Evolutionary conservation across 2,329 filamentous ascomycete species (phyloP).

Genomic region (Colletotrichum euphorbiae): DNA sequence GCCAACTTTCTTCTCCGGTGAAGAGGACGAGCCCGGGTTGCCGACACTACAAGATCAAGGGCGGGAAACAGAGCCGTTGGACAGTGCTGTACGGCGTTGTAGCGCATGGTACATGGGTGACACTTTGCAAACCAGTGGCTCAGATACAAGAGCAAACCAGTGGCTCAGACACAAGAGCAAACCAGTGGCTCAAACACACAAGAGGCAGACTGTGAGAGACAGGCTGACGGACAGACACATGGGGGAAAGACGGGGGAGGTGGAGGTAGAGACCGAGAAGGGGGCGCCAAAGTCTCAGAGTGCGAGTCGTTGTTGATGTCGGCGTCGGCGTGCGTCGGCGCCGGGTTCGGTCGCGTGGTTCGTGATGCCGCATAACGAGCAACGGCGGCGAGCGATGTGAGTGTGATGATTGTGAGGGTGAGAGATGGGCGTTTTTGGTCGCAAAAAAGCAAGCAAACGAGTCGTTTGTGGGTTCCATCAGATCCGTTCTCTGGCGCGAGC

Average conservation of each 20-base stretch:
- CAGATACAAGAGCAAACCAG: neutral
- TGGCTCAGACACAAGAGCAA: neutral
- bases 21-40: neutral
- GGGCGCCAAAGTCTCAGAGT: conserved; percentile 8
- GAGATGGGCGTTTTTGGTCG: neutral
- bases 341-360: conserved; percentile 12
- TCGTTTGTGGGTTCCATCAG: conserved; percentile 17
- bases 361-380: conserved; percentile 1
- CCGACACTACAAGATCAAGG: neutral
- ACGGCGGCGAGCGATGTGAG: neutral
- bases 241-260: neutral
- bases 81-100: neutral
- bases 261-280: neutral
- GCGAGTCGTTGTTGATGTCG: conserved; percentile 2
- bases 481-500: conserved; percentile 13
- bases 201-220: neutral
- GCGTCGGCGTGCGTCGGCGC: neutral
- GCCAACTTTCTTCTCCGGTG: neutral
- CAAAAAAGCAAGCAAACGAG: conserved; percentile 16
- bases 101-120: too few relatives aligned
- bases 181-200: neutral
- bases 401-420: conserved; percentile 14
- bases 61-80: neutral
- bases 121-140: neutral
- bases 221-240: conserved; percentile 5